A percentile compares a stretch with the other conserved stretches of the same genome.
phyloP scores from a whole-genome alignment of 176 grass and related monocot genomes.

The Phoenix roebelenii region DNA sequence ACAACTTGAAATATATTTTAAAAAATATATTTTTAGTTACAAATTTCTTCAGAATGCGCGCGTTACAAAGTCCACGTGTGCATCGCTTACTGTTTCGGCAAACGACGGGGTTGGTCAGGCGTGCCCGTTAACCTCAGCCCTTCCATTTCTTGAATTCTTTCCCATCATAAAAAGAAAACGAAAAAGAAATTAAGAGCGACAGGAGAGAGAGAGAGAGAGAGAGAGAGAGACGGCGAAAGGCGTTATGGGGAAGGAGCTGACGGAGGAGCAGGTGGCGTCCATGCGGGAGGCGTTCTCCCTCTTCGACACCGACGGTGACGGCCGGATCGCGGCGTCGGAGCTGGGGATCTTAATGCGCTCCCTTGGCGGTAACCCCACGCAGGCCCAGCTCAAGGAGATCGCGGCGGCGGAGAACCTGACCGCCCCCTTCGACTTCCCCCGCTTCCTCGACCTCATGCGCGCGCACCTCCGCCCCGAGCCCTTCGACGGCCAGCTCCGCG shows the following conservation, averaged over 20 bases:
- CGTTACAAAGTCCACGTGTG: too few relatives aligned
- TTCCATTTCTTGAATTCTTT: too few relatives aligned
- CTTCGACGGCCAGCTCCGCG: constrained; percentile 81
- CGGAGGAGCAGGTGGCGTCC: constrained; percentile 73
- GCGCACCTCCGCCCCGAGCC: constrained; percentile 77
- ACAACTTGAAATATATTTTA: too few relatives aligned
- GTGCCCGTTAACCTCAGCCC: too few relatives aligned
- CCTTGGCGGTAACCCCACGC: constrained; percentile 80
- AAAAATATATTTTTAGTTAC: too few relatives aligned
- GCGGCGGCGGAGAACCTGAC: constrained; percentile 60
- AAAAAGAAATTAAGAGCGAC: neutral
- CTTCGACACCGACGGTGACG: constrained; percentile 92
- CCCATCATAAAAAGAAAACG: neutral
- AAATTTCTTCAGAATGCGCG: too few relatives aligned
- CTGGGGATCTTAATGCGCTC: constrained; percentile 95
- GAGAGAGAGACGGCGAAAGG: constrained; percentile 2
- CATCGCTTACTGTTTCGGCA: too few relatives aligned
- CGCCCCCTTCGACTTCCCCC: constrained; percentile 71
- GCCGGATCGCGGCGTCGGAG: constrained; percentile 73
- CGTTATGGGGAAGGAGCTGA: constrained; percentile 62
- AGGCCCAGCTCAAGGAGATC: constrained; percentile 88
- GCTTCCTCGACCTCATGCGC: constrained; percentile 87
- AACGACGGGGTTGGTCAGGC: too few relatives aligned
- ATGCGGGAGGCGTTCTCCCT: constrained; percentile 96
- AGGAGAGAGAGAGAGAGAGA: neutral